Percentiles rank a stretch among this genome's conserved stretches.
Evolutionary conservation across 2,329 filamentous ascomycete genomes (phyloP).

Genomic region (Cordyceps fumosorosea): DNA sequence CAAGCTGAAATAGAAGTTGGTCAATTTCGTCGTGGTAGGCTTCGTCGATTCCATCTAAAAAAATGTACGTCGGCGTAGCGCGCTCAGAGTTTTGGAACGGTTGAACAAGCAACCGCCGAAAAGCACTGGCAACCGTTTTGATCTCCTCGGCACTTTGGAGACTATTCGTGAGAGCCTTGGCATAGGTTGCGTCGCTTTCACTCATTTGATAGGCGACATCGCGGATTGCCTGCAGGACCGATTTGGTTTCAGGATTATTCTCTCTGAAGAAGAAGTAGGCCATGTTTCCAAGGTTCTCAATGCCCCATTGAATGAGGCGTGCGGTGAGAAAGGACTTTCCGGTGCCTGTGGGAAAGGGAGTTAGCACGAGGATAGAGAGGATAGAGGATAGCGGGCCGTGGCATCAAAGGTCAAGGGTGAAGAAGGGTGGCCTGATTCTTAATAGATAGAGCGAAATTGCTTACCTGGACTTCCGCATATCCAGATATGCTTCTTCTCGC

Average conservation of each 20-base stretch:
- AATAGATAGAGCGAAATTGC: neutral
- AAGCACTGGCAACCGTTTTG: conserved; percentile 37
- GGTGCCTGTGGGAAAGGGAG: conserved; percentile 22
- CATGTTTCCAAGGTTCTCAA: conserved; percentile 26
- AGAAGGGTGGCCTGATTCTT: too few species aligned
- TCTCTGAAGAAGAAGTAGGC: conserved; percentile 44
- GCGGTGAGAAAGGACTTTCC: conserved; percentile 41
- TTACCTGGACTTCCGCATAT: conserved; percentile 37
- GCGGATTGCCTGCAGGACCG: conserved; percentile 37
- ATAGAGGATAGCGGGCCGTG: too few species aligned
- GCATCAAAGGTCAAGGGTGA: too few species aligned
- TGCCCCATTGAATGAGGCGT: conserved; percentile 35
- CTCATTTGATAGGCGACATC: conserved; percentile 42
- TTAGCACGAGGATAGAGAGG: neutral
- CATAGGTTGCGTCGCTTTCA: conserved; percentile 38
- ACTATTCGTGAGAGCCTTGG: conserved; percentile 31
- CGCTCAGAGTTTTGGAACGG: conserved; percentile 28
- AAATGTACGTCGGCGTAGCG: conserved; percentile 32
- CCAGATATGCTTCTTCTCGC: conserved; percentile 35
- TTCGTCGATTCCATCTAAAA: conserved; percentile 42
- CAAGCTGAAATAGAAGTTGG: conserved; percentile 31
- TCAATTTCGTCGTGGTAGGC: conserved; percentile 31
- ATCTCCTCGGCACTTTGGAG: conserved; percentile 34
- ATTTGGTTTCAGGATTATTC: conserved; percentile 39
- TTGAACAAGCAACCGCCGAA: conserved; percentile 33